Evolutionary conservation across 768 basidiomycete genomes (phyloP).

Genomic region (Punctularia strigosozonata): DNA sequence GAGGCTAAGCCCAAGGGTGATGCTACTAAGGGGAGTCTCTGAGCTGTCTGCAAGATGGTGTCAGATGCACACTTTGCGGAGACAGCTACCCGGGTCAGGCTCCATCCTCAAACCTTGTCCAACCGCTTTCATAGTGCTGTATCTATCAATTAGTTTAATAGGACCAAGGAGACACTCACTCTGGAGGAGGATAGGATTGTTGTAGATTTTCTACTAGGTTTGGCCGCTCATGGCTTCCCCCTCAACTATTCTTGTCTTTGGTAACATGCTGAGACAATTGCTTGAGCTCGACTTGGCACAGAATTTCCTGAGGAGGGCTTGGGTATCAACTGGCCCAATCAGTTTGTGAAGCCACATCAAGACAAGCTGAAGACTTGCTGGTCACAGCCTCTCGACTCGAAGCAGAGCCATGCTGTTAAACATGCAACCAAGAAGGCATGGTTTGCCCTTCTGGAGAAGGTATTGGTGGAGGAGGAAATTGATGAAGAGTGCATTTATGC

Average conservation of each 20-base stretch:
- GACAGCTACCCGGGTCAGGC: too few relatives aligned
- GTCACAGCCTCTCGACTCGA: slow-evolving; percentile 21
- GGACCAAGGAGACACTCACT: too few relatives aligned
- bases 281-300: slow-evolving; percentile 2
- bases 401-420: slow-evolving; percentile 24
- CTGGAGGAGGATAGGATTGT: too few relatives aligned
- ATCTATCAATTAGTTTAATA: too few relatives aligned
- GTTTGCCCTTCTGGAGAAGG: slow-evolving; percentile 20
- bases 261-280: slow-evolving; percentile 19
- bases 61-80: too few relatives aligned
- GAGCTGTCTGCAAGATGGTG: too few relatives aligned
- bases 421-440: slow-evolving; percentile 20
- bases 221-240: slow-evolving; percentile 22
- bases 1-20: too few relatives aligned
- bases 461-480: slow-evolving; percentile 10
- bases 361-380: slow-evolving; percentile 17
- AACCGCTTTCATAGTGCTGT: too few relatives aligned
- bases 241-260: slow-evolving; percentile 19
- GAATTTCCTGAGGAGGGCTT: slow-evolving; percentile 13
- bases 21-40: too few relatives aligned
- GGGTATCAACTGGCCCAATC: slow-evolving; percentile 24
- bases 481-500: slow-evolving; percentile 19
- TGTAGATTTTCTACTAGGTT: too few relatives aligned
- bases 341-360: slow-evolving; percentile 16
- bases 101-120: too few relatives aligned